Percentiles rank a stretch among this genome's conserved stretches.
Conservation (phyloP, 306 rosid genomes). For the Cyamopsis tetragonoloba region DNA sequence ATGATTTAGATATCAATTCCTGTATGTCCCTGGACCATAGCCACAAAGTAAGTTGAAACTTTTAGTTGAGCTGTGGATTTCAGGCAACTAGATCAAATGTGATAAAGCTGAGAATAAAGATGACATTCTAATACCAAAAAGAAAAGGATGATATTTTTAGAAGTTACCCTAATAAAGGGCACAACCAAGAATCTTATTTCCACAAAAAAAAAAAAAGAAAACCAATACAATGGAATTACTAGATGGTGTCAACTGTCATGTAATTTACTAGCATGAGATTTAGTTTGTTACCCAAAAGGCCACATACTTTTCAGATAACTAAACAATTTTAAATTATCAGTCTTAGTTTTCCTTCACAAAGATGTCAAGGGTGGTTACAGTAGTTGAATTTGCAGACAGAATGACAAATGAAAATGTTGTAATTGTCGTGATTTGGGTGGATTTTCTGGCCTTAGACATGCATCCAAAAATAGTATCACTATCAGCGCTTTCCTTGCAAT, state of each 20-base stretch:
- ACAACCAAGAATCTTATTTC: neutral
- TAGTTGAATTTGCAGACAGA: neutral
- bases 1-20: neutral
- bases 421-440: neutral
- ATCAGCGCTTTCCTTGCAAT: neutral
- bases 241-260: too few species aligned
- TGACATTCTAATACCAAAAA: too few species aligned
- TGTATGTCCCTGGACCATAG: neutral
- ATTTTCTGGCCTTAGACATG: neutral
- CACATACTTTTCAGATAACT: neutral
- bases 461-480: too few species aligned
- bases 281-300: neutral
- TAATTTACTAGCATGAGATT: too few species aligned
- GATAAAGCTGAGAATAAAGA: neutral
- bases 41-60: neutral
- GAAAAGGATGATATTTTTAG: too few species aligned
- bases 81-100: neutral
- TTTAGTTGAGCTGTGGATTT: neutral
- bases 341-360: neutral
- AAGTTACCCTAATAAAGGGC: neutral
- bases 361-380: neutral
- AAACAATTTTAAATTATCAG: neutral
- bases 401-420: neutral
- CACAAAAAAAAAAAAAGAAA: too few species aligned
- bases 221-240: neutral